Base-by-base conservation (phyloP, 768 basidiomycete genomes). In the Agrocybe pediades region DNA sequence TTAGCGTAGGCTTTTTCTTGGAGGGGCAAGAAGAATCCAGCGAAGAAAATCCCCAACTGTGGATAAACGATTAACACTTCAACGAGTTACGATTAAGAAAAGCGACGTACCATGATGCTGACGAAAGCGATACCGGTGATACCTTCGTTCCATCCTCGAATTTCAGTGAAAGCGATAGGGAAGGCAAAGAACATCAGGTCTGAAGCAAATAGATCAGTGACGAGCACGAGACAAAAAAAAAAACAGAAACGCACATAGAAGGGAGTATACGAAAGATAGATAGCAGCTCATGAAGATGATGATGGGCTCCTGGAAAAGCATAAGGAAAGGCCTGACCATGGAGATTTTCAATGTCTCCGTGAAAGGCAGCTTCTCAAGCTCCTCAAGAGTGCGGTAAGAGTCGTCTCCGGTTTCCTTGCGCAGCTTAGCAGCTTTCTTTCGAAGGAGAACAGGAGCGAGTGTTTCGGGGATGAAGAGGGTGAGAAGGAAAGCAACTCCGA, bases 391-490 rank as follows among this genome's bases (percentile, higher is more conserved):
- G 27, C 65, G 63, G 23, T 72, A 68, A 9, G 65, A 64, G 26
- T 65, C 58, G 41, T 72, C 70, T 15, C 73, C 72, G 2, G 71
- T 72, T n/a, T 71, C 64, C 54, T 74, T 75, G 16, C 76, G 71
- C 7, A 82, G 61, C 19, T 53, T 63, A 19, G 63, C 60, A 15
- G 79, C 81, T 47, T 78, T 77, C 21, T 66, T 60, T 6, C 69
- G 69, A 8, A 84, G 72, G 9, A 84, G 57, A 4, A 74, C 65
- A 1, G 81, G 77, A 0, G 76, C 75, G 45, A 80, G 77, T 1
- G 79, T 81, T 63, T 84, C 81, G 15, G 79, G 78, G n/a, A 80
- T 74, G 56, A 79, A 67, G 42, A 79, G 57, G 2, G 73, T 68
- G 36, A 76, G 59, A 46, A 68, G 26, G 57, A 70, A 73, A 46